Conservation (phyloP, 1,284 basidiomycete species). For the Sanghuangporus baumii region DNA sequence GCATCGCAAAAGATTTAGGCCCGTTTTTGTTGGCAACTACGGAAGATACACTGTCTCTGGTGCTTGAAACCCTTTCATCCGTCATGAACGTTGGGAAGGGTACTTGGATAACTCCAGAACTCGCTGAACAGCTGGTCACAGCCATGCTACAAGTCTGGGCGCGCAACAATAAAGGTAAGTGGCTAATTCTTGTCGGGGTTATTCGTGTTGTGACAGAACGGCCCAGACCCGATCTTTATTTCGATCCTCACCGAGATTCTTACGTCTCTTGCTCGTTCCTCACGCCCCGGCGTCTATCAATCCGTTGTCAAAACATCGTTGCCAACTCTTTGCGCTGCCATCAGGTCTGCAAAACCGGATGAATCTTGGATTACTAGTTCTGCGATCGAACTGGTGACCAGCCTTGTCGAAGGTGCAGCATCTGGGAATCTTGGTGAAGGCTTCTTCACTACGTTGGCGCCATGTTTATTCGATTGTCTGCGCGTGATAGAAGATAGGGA, state of each 20-base stretch:
- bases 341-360: constrained; percentile 49
- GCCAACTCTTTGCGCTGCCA: constrained; percentile 64
- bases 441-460: constrained; percentile 70
- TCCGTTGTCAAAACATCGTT: constrained; percentile 69
- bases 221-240: constrained; percentile 82
- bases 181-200: not conserved
- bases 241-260: constrained; percentile 85
- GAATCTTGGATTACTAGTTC: constrained; percentile 71
- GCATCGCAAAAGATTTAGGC: constrained; percentile 79
- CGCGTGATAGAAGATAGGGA: constrained; percentile 73
- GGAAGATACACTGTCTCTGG: constrained; percentile 87
- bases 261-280: constrained; percentile 58
- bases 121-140: constrained; percentile 58
- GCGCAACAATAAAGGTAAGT: constrained; percentile 75
- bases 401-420: constrained; percentile 61
- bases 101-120: constrained; percentile 60
- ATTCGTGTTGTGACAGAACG: not conserved
- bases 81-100: constrained; percentile 73
- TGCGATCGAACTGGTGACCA: constrained; percentile 77
- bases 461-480: constrained; percentile 68
- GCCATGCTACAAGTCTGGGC: constrained; percentile 76
- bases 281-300: constrained; percentile 57
- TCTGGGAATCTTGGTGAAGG: constrained; percentile 68
- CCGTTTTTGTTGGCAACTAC: constrained; percentile 78
- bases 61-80: constrained; percentile 81